Conservation (phyloP, 352 stramenopile genomes). For the Globisporangium irregulare region DNA sequence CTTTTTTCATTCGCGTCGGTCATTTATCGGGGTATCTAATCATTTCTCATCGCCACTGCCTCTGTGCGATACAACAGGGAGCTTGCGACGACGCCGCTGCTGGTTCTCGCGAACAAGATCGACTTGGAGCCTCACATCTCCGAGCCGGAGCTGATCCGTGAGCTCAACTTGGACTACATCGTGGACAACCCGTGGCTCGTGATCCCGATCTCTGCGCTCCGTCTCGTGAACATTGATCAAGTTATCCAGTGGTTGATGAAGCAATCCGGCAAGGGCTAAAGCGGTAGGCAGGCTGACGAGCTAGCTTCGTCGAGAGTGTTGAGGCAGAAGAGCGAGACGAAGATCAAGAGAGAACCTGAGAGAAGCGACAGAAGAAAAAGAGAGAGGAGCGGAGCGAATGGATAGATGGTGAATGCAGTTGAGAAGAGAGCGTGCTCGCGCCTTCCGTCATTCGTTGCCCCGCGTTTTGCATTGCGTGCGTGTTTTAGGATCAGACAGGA, state of each 20-base stretch:
- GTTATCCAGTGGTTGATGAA: slow-evolving; percentile 97
- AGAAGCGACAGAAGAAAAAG: slow-evolving; percentile 9
- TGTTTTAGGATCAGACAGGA: slow-evolving; percentile 7
- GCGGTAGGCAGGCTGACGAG: not conserved
- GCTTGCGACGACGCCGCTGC: slow-evolving; percentile 90
- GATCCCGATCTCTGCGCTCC: slow-evolving; percentile 96
- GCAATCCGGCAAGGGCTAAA: slow-evolving; percentile 88
- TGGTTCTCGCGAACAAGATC: slow-evolving; percentile 99
- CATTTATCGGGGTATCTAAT: not conserved
- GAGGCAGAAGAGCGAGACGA: slow-evolving; percentile 9
- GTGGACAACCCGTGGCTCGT: slow-evolving; percentile 98
- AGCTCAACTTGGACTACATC: slow-evolving; percentile 98
- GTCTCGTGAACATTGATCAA: slow-evolving; percentile 97
- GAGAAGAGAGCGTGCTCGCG: not conserved
- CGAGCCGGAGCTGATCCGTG: slow-evolving; percentile 88
- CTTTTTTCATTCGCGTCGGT: slow-evolving; percentile 2
- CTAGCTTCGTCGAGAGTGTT: not conserved
- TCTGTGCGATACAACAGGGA: slow-evolving; percentile 34
- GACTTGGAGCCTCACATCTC: slow-evolving; percentile 94
- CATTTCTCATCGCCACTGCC: slow-evolving; percentile 2
- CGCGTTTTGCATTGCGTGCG: slow-evolving; percentile 12
- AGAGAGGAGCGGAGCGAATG: slow-evolving; percentile 8
- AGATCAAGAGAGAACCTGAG: slow-evolving; percentile 1
- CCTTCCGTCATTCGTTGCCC: not conserved
- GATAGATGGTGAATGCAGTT: not conserved